Evolutionary conservation across 305 asterid genomes (phyloP), one percentile per base, ranked within the genome.

Genomic region (Fraxinus latifolia): DNA sequence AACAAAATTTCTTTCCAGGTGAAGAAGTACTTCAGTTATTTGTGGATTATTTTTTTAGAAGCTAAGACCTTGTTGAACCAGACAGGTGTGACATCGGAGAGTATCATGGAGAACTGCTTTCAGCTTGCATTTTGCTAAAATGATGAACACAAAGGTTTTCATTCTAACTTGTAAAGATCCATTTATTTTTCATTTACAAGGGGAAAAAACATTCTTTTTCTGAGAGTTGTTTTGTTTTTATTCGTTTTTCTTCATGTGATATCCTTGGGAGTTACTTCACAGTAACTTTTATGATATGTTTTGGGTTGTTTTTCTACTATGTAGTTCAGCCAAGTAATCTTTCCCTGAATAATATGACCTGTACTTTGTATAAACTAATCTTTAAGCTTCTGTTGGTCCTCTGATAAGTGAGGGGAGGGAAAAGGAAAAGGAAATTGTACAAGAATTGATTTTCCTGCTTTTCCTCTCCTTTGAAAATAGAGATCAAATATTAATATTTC

Each of bases 81-180:
- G 77, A 79, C 78, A 74, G 72, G 47, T 74, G 42, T 53, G 55
- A 65, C 27, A 19, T 31, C 29, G 47, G 36, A 21, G 77, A 84
- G 87, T 85, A 87, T 87, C 79, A 87, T 87, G 92, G 90, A 87
- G 87, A 83, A 87, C 39, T 81, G 62, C 70, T 60, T 34, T 81
- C 89, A 82, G 82, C 85, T 77, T 70, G 86, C 81, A 32, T 77
- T 75, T 83, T 83, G 86, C 87, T 90, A 89, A 87, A 82, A 92
- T 92, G 97, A 90, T 82, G 91, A 85, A 85, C 82, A 21, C 34
- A 44, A 89, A 88, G 94, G 92, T 92, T 76, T 60, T 15, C 58
- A 14, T 9, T 29, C 5, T 14, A 68, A 27, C 6, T 67, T 29
- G 74, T 11, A 29, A 42, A 79, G 31, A 68, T 67, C 31, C 2